A percentile compares a stretch with the other conserved stretches of the same genome.
Conservation (phyloP, 768 basidiomycete genomes). For the Russula virescens region DNA sequence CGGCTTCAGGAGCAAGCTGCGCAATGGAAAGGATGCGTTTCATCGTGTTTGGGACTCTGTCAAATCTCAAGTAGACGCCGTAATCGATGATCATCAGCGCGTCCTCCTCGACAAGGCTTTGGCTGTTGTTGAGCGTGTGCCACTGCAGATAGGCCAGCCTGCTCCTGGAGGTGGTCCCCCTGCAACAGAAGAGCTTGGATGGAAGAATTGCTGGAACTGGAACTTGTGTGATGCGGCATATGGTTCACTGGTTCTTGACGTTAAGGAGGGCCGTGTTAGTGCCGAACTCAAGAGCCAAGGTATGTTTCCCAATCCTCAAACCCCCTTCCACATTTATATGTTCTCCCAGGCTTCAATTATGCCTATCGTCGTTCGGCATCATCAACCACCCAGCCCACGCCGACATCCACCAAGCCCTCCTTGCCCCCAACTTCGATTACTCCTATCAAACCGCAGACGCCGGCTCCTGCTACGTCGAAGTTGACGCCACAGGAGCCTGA, state of each 20-base stretch:
- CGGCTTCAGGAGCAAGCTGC: conserved; percentile 76
- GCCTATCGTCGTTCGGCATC: conserved; percentile 77
- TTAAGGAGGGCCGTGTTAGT: conserved; percentile 89
- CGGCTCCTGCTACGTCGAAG: conserved; percentile 24
- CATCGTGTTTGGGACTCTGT: conserved; percentile 95
- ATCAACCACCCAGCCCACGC: conserved; percentile 49
- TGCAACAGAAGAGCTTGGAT: conserved; percentile 79
- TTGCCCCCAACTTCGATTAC: conserved; percentile 39
- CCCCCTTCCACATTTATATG: background rate
- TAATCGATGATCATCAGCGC: conserved; percentile 87
- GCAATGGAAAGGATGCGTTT: conserved; percentile 73
- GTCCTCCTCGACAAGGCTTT: conserved; percentile 86
- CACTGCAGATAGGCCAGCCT: conserved; percentile 44
- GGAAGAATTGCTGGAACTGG: conserved; percentile 99
- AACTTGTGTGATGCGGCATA: conserved; percentile 95
- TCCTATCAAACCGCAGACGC: conserved; percentile 32
- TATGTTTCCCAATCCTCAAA: conserved; percentile 31
- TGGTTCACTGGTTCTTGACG: conserved; percentile 79
- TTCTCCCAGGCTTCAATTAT: conserved; percentile 80
- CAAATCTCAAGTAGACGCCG: conserved; percentile 82
- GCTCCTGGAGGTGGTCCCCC: conserved; percentile 39
- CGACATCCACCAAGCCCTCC: conserved; percentile 49
- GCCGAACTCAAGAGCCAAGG: conserved; percentile 92
- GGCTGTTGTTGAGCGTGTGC: conserved; percentile 76
- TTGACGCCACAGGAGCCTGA: conserved; percentile 8